A percentile compares a stretch with the other conserved stretches of the same genome.
Conservation (phyloP, 2,329 filamentous ascomycete genomes). For the Thermothelomyces thermophilus region DNA sequence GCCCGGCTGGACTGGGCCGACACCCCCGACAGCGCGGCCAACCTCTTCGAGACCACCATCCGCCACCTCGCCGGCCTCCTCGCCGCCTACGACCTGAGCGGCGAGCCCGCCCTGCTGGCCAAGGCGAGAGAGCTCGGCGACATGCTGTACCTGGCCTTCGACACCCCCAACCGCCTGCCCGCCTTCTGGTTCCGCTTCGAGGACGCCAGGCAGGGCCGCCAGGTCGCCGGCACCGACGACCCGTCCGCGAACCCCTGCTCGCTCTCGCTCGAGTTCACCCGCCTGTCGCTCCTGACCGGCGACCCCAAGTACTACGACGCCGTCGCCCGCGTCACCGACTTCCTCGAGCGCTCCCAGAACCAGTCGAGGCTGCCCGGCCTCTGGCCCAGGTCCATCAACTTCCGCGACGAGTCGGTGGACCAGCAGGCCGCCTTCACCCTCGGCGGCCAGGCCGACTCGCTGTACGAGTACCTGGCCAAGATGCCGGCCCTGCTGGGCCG, state of each 20-base stretch:
- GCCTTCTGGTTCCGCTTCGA: constrained; percentile 51
- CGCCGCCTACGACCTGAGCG: constrained; percentile 40
- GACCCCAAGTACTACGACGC: constrained; percentile 69
- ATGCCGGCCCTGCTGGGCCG: constrained; percentile 62
- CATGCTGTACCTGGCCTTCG: constrained; percentile 42
- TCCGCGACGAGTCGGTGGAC: constrained; percentile 40
- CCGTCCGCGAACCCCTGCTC: constrained; percentile 45
- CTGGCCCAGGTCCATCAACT: constrained; percentile 63
- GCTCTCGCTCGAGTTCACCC: constrained; percentile 63
- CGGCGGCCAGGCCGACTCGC: constrained; percentile 48
- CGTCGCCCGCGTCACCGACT: constrained; percentile 63
- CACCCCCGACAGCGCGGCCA: constrained; percentile 33
- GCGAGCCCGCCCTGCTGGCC: constrained; percentile 34
- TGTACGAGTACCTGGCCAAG: constrained; percentile 57
- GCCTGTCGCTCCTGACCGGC: constrained; percentile 62
- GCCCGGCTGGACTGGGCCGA: constrained; percentile 44
- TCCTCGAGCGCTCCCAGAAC: constrained; percentile 62
- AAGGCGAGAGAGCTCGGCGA: constrained; percentile 42
- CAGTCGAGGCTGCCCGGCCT: constrained; percentile 66
- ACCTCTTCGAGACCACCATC: constrained; percentile 43
- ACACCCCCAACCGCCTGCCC: constrained; percentile 45
- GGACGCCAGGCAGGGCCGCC: constrained; percentile 31
- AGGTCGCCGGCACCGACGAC: constrained; percentile 32
- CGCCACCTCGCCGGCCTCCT: constrained; percentile 41
- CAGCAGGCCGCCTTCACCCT: constrained; percentile 41